These are phyloP conservation scores for Arabidopsis thaliana DNA, from an alignment of 345 rosid species.

Conservation along the genomic window DNA sequence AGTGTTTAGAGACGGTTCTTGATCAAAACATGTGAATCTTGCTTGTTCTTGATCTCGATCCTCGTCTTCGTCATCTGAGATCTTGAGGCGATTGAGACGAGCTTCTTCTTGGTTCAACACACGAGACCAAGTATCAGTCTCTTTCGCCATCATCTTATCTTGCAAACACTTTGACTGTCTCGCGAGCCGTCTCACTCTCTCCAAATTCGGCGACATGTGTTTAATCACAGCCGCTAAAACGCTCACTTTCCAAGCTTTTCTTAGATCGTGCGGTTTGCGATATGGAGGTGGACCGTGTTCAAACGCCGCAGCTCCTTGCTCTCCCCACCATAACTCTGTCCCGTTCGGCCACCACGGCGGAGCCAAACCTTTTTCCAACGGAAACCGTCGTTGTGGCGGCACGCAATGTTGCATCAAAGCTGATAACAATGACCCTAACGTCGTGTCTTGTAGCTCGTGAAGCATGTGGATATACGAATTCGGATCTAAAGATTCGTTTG, in stretches of 20 bases:
- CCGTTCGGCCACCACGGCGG: constrained; percentile 87
- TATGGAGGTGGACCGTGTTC: constrained; percentile 71
- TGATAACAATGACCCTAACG: constrained; percentile 69
- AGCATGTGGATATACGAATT: constrained; percentile 55
- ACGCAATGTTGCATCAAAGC: constrained; percentile 70
- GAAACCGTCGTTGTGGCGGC: constrained; percentile 71
- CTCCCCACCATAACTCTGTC: constrained; percentile 68
- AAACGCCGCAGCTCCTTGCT: constrained; percentile 36
- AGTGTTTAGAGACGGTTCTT: not conserved
- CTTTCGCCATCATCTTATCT: constrained; percentile 73
- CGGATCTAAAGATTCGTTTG: constrained; percentile 29
- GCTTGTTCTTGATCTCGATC: constrained; percentile 18
- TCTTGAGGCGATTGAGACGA: constrained; percentile 47
- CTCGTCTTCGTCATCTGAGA: constrained; percentile 43
- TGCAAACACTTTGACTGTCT: constrained; percentile 72
- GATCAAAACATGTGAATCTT: not conserved
- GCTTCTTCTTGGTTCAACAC: constrained; percentile 66
- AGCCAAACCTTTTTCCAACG: constrained; percentile 60
- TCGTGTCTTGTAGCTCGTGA: constrained; percentile 66
- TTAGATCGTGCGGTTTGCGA: constrained; percentile 70
- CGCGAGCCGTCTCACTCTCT: constrained; percentile 54
- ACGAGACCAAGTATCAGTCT: constrained; percentile 61
- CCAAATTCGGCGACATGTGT: constrained; percentile 62
- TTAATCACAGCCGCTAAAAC: constrained; percentile 69
- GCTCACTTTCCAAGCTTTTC: constrained; percentile 76